A percentile compares a stretch with the other conserved stretches of the same genome.
Conservation (phyloP, 331 rosid species). For the Telfairia occidentalis region DNA sequence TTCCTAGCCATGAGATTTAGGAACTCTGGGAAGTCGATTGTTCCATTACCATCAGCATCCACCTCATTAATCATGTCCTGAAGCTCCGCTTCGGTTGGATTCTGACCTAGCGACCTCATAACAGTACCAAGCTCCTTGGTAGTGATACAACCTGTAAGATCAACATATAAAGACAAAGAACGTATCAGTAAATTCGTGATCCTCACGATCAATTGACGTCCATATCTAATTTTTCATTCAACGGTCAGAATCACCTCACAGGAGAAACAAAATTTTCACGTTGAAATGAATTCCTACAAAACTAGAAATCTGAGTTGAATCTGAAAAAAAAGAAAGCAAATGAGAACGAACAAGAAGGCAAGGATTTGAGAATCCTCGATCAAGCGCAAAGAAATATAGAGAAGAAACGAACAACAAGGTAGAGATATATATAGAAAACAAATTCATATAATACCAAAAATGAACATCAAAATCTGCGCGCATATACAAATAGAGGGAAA, state of each 20-base stretch:
- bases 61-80: constrained; percentile 86
- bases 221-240: not conserved
- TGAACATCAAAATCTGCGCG: not conserved
- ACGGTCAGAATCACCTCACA: not conserved
- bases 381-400: too few relatives aligned
- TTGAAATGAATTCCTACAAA: not conserved
- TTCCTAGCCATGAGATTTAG: constrained; percentile 80
- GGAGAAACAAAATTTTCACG: not conserved
- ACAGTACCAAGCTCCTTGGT: constrained; percentile 87
- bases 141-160: constrained; percentile 54
- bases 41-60: constrained; percentile 74
- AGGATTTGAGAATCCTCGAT: too few relatives aligned
- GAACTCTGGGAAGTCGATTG: constrained; percentile 74
- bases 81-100: constrained; percentile 87
- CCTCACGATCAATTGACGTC: not conserved
- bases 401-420: not conserved
- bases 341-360: not conserved
- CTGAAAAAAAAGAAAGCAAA: not conserved
- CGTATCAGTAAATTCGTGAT: not conserved
- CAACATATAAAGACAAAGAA: not conserved
- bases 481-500: not conserved
- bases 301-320: not conserved
- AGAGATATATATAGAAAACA: not conserved
- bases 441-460: not conserved
- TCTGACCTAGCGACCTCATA: constrained; percentile 78